phyloP scores from a whole-genome alignment of 805 yeast genomes.

The Candida ficus region DNA sequence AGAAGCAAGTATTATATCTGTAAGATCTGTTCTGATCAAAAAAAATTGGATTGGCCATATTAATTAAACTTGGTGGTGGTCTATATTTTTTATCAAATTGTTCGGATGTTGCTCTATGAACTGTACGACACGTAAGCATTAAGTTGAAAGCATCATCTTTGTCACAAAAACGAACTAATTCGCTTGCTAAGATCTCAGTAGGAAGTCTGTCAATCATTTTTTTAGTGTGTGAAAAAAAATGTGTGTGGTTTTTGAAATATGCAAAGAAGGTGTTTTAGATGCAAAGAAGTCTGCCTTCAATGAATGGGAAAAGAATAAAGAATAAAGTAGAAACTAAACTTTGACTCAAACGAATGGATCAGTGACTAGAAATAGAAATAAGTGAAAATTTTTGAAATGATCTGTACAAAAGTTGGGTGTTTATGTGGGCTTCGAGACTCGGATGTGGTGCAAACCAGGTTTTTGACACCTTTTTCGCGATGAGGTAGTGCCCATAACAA shows the following conservation, averaged over 20 bases:
- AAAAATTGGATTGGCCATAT: conserved; percentile 18
- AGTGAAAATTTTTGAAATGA: too few relatives aligned
- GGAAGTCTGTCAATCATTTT: conserved; percentile 23
- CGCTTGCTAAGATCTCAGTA: conserved; percentile 17
- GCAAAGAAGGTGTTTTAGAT: too few relatives aligned
- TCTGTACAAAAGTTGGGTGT: too few relatives aligned
- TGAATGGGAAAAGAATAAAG: too few relatives aligned
- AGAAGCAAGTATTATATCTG: conserved; percentile 4
- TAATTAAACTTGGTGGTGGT: conserved; percentile 13
- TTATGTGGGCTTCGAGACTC: too few relatives aligned
- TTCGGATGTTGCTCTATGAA: conserved; percentile 15
- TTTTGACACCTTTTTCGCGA: not conserved
- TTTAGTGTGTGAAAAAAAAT: too few relatives aligned
- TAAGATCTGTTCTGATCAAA: conserved; percentile 1
- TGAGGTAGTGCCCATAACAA: too few relatives aligned
- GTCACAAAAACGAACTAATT: conserved; percentile 13
- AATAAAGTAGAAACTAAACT: too few relatives aligned
- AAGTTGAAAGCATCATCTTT: conserved; percentile 17
- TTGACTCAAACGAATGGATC: too few relatives aligned
- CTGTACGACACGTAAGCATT: conserved; percentile 18
- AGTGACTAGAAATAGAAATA: too few relatives aligned
- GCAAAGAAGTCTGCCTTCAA: too few relatives aligned
- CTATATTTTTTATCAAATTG: conserved; percentile 8
- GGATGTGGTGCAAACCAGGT: not conserved
- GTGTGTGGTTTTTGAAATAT: too few relatives aligned